Conservation (phyloP, 345 rosid species). For the Corymbia maculata region DNA sequence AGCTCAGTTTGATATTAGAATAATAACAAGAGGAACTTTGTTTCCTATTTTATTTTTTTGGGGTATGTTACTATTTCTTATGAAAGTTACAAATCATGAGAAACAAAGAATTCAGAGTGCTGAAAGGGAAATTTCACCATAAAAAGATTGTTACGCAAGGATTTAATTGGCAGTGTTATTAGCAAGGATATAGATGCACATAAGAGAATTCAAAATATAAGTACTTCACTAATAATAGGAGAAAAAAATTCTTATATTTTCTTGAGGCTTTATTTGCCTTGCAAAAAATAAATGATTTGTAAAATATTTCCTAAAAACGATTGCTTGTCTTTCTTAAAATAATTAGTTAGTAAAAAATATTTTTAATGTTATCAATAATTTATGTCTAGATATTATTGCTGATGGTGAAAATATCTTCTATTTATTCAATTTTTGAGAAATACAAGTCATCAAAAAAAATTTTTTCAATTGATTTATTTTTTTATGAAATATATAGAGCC, state of each 20-base stretch:
- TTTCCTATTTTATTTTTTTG: not conserved
- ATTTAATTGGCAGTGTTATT: not conserved
- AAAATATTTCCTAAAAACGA: not conserved
- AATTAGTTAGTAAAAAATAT: not conserved
- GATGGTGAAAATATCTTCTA: not conserved
- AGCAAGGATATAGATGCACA: not conserved
- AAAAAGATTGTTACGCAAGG: not conserved
- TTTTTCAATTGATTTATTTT: too few species aligned
- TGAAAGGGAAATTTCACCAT: not conserved
- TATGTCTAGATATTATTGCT: not conserved
- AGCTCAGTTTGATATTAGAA: not conserved
- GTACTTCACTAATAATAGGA: not conserved
- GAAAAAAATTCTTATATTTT: too few species aligned
- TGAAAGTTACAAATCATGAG: not conserved
- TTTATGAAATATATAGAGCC: too few species aligned
- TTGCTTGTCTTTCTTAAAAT: not conserved
- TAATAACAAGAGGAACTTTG: not conserved
- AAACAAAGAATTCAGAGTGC: not conserved
- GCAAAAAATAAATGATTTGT: accelerated
- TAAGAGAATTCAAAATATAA: not conserved
- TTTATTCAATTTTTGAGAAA: not conserved
- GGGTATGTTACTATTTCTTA: not conserved
- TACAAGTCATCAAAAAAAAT: too few species aligned
- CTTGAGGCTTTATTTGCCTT: not conserved
- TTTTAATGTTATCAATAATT: accelerated